A percentile compares a stretch with the other conserved stretches of the same genome.
phyloP scores from a whole-genome alignment of 257 asterid species.

The Solanum lycopersicoides region DNA sequence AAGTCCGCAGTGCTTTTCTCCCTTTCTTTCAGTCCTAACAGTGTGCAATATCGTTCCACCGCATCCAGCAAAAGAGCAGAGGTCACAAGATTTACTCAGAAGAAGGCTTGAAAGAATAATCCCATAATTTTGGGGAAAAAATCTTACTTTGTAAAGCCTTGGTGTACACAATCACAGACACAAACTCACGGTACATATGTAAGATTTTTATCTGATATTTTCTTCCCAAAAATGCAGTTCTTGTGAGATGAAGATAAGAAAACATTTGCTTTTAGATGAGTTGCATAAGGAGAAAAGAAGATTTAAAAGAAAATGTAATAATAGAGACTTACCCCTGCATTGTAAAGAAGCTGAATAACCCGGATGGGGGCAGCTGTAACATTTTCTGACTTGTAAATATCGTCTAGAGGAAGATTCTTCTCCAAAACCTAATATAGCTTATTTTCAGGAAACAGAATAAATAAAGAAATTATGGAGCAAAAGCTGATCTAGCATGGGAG shows the following conservation, averaged over 20 bases:
- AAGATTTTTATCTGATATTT: background rate
- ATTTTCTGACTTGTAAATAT: constrained; percentile 63
- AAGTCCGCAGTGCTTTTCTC: background rate
- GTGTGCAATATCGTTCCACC: background rate
- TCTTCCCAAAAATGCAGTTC: background rate
- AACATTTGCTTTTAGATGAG: background rate
- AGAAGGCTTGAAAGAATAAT: background rate
- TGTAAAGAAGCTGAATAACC: constrained; percentile 75
- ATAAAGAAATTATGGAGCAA: background rate
- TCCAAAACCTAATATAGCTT: constrained; percentile 56
- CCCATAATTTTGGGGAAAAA: background rate
- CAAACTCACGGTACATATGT: background rate
- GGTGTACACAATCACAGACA: background rate
- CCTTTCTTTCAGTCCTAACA: background rate
- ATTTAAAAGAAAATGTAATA: background rate
- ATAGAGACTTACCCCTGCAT: constrained; percentile 64
- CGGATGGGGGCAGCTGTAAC: constrained; percentile 94
- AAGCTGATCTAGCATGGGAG: background rate
- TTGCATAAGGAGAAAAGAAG: background rate
- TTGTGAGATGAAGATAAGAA: background rate
- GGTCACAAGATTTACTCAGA: background rate
- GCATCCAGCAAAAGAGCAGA: background rate
- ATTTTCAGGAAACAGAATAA: constrained; percentile 5
- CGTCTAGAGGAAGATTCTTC: constrained; percentile 86
- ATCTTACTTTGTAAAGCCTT: background rate